phyloP scores from a whole-genome alignment of 2,329 filamentous ascomycete species.

The Colletotrichum sp. region DNA sequence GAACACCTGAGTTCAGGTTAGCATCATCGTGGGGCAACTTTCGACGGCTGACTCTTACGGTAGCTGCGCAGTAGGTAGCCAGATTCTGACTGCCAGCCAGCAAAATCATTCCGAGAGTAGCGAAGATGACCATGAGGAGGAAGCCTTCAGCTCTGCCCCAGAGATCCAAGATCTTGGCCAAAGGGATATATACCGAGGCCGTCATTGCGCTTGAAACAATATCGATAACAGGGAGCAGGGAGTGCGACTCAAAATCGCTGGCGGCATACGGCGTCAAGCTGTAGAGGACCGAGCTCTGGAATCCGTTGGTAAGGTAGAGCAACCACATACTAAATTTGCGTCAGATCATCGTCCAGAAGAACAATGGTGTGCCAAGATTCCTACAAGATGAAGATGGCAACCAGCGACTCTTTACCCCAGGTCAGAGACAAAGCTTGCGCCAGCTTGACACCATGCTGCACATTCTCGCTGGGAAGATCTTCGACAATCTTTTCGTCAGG shows the following conservation, averaged over 20 bases:
- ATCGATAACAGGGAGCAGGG: constrained; percentile 56
- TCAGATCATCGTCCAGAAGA: neutral
- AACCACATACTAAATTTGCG: constrained; percentile 27
- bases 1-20: constrained; percentile 48
- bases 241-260: constrained; percentile 57
- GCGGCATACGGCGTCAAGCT: constrained; percentile 52
- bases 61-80: constrained; percentile 55
- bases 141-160: constrained; percentile 69
- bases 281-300: constrained; percentile 46
- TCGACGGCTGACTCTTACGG: constrained; percentile 29
- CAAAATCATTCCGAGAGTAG: constrained; percentile 58
- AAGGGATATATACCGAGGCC: constrained; percentile 66
- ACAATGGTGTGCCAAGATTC: neutral
- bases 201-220: constrained; percentile 59
- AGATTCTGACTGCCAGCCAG: constrained; percentile 61
- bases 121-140: constrained; percentile 54
- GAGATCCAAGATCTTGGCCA: constrained; percentile 68
- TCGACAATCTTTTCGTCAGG: neutral
- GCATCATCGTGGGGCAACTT: neutral
- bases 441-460: constrained; percentile 26
- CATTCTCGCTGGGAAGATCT: constrained; percentile 9
- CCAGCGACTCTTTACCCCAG: constrained; percentile 24
- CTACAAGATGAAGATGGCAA: constrained; percentile 23
- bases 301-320: constrained; percentile 56
- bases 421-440: constrained; percentile 27